A percentile compares a stretch with the other conserved stretches of the same genome.
Conservation (phyloP, 2,329 filamentous ascomycete genomes). For the Phyllosticta citribraziliensis region DNA sequence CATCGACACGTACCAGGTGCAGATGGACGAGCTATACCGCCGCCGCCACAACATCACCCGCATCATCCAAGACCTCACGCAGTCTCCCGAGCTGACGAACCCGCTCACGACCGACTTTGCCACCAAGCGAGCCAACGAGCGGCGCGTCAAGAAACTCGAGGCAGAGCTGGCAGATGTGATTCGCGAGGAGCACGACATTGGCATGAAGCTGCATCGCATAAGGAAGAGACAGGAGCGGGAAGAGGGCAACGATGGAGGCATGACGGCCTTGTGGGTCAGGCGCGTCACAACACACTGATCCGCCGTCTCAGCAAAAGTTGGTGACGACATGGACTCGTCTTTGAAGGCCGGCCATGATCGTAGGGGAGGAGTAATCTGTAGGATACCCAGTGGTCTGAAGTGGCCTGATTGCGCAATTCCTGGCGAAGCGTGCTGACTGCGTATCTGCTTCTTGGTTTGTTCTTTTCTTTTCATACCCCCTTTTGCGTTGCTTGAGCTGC, state of each 20-base stretch:
- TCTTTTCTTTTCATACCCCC: background rate
- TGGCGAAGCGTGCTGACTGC: background rate
- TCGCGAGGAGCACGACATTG: conserved; percentile 30
- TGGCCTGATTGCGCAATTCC: background rate
- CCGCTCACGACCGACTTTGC: conserved; percentile 29
- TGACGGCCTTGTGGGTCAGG: conserved; percentile 29
- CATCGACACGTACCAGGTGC: conserved; percentile 27
- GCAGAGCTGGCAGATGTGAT: conserved; percentile 29
- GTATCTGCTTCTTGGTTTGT: background rate
- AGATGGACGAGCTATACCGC: conserved; percentile 28
- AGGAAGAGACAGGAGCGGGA: conserved; percentile 29
- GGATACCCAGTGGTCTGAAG: background rate
- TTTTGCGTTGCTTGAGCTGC: background rate
- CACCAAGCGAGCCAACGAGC: conserved; percentile 24
- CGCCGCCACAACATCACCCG: conserved; percentile 28
- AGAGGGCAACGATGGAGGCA: conserved; percentile 20
- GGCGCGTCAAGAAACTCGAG: conserved; percentile 25
- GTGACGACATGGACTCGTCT: background rate
- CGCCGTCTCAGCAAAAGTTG: background rate
- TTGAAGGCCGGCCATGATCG: background rate
- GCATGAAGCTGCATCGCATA: conserved; percentile 30
- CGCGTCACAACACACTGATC: conserved; percentile 21
- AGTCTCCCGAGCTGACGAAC: conserved; percentile 25
- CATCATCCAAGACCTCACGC: conserved; percentile 24
- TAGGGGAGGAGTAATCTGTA: background rate